Evolutionary conservation across 192 early-diverging fungal species (phyloP).

Genomic region (Physocladia obscura): DNA sequence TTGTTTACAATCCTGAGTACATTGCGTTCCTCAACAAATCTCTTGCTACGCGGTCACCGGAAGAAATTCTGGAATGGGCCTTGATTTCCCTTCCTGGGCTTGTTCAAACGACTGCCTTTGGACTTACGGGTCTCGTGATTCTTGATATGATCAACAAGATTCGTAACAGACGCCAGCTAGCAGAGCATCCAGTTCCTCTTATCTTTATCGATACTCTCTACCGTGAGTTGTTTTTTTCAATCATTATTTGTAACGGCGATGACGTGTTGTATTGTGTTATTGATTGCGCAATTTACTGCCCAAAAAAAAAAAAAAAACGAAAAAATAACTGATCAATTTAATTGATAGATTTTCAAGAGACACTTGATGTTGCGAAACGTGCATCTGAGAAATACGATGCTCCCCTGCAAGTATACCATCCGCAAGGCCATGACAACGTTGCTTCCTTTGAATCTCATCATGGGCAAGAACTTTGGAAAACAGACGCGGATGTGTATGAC

Average conservation of each 20-base stretch:
- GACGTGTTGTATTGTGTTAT: neutral
- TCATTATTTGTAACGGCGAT: neutral
- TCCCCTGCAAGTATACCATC: conserved; percentile 73
- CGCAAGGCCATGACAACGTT: conserved; percentile 56
- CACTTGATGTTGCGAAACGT: conserved; percentile 72
- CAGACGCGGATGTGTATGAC: conserved; percentile 70
- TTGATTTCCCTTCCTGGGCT: conserved; percentile 73
- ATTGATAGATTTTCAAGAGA: conserved; percentile 77
- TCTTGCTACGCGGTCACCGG: conserved; percentile 65
- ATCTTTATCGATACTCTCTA: conserved; percentile 95
- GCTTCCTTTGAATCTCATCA: conserved; percentile 70
- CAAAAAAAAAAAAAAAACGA: neutral
- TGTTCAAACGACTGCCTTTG: conserved; percentile 94
- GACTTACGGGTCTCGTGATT: conserved; percentile 85
- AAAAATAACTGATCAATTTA: conserved; percentile 6
- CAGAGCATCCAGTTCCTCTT: conserved; percentile 65
- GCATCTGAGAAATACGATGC: conserved; percentile 69
- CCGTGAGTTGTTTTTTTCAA: conserved; percentile 40
- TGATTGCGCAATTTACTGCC: neutral
- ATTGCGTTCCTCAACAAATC: conserved; percentile 75
- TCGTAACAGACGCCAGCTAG: conserved; percentile 32
- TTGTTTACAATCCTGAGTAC: no score
- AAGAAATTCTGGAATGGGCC: conserved; percentile 88
- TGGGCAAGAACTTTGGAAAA: conserved; percentile 83
- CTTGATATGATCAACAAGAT: conserved; percentile 81